Evolutionary conservation across 768 basidiomycete species (phyloP), one percentile per base, ranked within the genome.

Genomic region (Rossbeevera mucosa): DNA sequence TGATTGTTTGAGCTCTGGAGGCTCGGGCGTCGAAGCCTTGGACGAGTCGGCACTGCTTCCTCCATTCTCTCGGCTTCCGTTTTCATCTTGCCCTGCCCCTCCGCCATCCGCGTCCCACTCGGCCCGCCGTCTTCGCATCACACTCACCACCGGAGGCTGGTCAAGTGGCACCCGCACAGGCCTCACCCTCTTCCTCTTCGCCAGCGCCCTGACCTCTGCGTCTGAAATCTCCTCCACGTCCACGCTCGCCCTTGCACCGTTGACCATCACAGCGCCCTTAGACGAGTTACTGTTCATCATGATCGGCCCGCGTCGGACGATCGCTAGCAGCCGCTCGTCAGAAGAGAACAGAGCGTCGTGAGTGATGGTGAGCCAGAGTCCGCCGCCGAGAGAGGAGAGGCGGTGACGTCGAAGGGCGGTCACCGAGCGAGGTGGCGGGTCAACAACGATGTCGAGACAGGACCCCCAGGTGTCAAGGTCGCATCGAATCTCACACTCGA

Each of bases 401-500:
- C 87, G 81, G 70, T 98, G 95, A 26, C 96, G 80, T 7, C 88
- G 82, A 8, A 99, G 76, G 54, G 87, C 91, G 1, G 87, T 81
- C 31, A 95, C 83, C 5, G 80, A 76, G 53, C 86, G 84, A 12
- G 94, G 94, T 3, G 94, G 91, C 2, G 95, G 96, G 67, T 97
- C 94, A 44, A 96, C 80, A 24, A 95, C 86, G 45, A 96, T 83
- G 60, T 96, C 92, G 50, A 95, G 67, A 2, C 86, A 86, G 0
- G 77, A 71, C 2, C 82, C 83, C 94, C 93, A 97, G 0, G 85
- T 86, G 62, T 97, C 93, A 52, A 91, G 71, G 64, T 97, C 94
- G 68, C 94, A 96, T 44, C 94, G 80, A 43, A 97, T 76, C 63
- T 95, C 92, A 61, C 93, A 92, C 64, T 96, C 90, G 53, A 94